Evolutionary conservation across 2,329 filamentous ascomycete genomes (phyloP).

Genomic region (Clonostachys byssicola): DNA sequence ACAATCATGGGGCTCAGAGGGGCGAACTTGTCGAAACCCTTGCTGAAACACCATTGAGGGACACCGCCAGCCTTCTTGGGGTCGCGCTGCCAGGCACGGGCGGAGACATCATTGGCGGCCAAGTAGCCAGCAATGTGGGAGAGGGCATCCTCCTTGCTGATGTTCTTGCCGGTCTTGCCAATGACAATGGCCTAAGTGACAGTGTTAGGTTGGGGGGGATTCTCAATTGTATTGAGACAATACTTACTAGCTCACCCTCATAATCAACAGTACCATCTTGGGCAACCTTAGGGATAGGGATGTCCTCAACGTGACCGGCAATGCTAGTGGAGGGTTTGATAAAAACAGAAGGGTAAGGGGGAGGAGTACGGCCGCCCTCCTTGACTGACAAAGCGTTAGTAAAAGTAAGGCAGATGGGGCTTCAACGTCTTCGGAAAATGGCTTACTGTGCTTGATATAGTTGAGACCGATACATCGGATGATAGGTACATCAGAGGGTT

Average conservation of each 20-base stretch:
- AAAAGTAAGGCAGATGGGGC: not conserved
- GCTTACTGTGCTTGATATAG: conserved; percentile 26
- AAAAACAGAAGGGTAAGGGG: conserved; percentile 43
- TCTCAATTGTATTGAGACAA: not conserved
- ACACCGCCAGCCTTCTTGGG: conserved; percentile 28
- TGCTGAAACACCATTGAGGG: conserved; percentile 51
- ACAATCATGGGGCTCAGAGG: conserved; percentile 45
- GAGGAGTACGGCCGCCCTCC: conserved; percentile 45
- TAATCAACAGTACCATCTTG: conserved; percentile 42
- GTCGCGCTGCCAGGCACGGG: conserved; percentile 47
- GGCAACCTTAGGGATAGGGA: conserved; percentile 40
- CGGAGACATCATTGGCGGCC: conserved; percentile 49
- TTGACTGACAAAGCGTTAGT: conserved; percentile 27
- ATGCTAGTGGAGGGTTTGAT: conserved; percentile 42
- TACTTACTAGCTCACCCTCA: conserved; percentile 38
- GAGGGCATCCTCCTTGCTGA: conserved; percentile 36
- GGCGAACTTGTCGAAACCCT: conserved; percentile 50
- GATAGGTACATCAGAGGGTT: conserved; percentile 23
- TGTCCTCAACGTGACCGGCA: conserved; percentile 23
- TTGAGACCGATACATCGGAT: conserved; percentile 28
- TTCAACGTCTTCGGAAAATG: not conserved
- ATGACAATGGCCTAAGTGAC: conserved; percentile 40
- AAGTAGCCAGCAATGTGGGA: conserved; percentile 40
- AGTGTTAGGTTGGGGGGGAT: not conserved
- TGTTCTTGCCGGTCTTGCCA: conserved; percentile 46